These are phyloP conservation scores for Diddensiella transvaalensis DNA, from an alignment of 805 yeast genomes.

Conservation along the genomic window DNA sequence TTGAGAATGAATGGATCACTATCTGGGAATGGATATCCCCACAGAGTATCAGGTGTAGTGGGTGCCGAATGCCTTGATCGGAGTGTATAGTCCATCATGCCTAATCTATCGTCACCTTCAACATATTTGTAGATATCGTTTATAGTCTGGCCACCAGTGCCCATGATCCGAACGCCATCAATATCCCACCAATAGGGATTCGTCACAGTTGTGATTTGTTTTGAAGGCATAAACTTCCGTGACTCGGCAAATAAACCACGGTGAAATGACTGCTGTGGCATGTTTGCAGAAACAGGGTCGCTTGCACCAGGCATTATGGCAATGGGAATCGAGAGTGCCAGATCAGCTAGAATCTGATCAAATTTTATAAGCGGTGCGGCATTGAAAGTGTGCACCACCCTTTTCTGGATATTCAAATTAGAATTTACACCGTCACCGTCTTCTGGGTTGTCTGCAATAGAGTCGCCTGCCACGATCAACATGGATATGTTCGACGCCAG, in stretches of 20 bases:
- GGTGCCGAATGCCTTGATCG: conserved; percentile 87
- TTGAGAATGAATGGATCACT: conserved; percentile 74
- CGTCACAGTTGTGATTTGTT: conserved; percentile 45
- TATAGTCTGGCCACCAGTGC: conserved; percentile 82
- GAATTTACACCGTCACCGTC: conserved; percentile 6
- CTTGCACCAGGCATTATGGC: conserved; percentile 77
- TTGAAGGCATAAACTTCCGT: conserved; percentile 39
- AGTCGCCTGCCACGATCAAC: conserved; percentile 71
- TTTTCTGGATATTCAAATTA: conserved; percentile 3
- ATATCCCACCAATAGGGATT: conserved; percentile 75
- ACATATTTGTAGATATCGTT: conserved; percentile 70
- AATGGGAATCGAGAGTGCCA: conserved; percentile 61
- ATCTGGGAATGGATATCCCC: conserved; percentile 78
- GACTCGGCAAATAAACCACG: conserved; percentile 58
- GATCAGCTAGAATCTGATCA: conserved; percentile 54
- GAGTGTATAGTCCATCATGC: conserved; percentile 63
- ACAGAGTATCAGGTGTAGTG: conserved; percentile 92
- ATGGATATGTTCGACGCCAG: conserved; percentile 37
- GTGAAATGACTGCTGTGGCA: conserved; percentile 93
- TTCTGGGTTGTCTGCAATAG: conserved; percentile 38
- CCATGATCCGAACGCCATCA: conserved; percentile 56
- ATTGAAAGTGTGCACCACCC: conserved; percentile 15
- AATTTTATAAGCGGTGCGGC: conserved; percentile 34
- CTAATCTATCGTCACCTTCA: conserved; percentile 44
- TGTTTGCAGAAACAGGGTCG: conserved; percentile 79